Evolutionary conservation across 2,329 filamentous ascomycete species (phyloP).

Genomic region (Dothistroma pini): DNA sequence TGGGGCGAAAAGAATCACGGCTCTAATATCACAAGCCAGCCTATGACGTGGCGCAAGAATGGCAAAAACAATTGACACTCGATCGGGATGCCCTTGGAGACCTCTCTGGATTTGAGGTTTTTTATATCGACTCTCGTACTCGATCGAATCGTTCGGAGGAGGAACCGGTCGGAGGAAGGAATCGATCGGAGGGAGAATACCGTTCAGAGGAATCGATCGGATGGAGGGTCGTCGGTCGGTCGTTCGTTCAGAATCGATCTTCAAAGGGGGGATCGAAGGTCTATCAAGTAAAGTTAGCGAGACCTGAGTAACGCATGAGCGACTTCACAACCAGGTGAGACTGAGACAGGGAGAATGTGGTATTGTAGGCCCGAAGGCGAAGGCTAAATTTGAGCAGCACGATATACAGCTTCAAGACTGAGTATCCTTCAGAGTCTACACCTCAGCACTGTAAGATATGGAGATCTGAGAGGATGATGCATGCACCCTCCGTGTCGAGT

Average conservation of each 20-base stretch:
- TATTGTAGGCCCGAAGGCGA: neutral
- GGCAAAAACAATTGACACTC: neutral
- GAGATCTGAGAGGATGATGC: neutral
- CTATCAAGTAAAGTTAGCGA: neutral
- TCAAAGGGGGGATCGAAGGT: neutral
- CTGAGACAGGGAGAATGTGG: neutral
- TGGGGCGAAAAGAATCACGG: neutral
- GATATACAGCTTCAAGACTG: neutral
- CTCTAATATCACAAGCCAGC: neutral
- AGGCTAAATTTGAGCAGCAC: neutral
- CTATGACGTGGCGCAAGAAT: neutral
- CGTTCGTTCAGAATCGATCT: neutral
- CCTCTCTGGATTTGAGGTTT: neutral
- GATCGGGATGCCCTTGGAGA: neutral
- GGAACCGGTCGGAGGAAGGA: no score
- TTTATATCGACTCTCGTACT: neutral
- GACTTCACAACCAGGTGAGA: neutral
- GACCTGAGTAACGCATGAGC: neutral
- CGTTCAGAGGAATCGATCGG: neutral
- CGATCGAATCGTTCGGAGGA: neutral
- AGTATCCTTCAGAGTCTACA: neutral
- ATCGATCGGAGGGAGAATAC: neutral
- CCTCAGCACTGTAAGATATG: neutral
- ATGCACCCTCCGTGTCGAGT: neutral
- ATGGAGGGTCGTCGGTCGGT: neutral